Evolutionary conservation across 805 yeast genomes (phyloP), one percentile per base, ranked within the genome.

Genomic region (Tetrapisispora namnaoensis): DNA sequence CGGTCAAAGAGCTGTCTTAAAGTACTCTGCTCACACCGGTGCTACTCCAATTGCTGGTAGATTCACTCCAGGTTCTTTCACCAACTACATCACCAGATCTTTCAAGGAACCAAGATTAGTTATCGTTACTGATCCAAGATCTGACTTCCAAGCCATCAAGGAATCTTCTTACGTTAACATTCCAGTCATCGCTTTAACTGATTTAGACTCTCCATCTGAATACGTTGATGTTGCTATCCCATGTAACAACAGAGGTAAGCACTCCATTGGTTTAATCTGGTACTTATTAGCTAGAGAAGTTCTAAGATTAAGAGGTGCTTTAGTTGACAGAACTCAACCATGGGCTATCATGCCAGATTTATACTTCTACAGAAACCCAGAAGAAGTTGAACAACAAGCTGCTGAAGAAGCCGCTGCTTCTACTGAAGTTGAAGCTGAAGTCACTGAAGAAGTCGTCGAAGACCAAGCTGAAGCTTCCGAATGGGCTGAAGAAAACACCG

Each of bases 361-460:
- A 76, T 93, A 90, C 90, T 93, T 93, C 90, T 93, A 93, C 97
- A 93, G 99, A 84, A 96, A 93, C 80, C 99, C 99, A 71, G 98
- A 91, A 81, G 99, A 93, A 79, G 85, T 86, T 75, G 96, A 88
- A 78, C 75, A 74, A 68, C 80, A 76, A 63, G 78, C 74, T 64
- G 79, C 78, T 65, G 86, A 80, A 69, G 83, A 76, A 67, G 77
- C 74, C 60, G 88, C 79, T 72, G 82, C 82, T 66, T 76, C 74
- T 63, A 76, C 72, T 61, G 75, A 78, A 58, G 74, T 72, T 62
- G 78, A 74, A 66, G 79, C 81, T 63, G 80, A 76, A 65, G 87
- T 80, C 67, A 87, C 82, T 77, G 84, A 83, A 77, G 87, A 86
- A 70, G 88, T 83, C 69, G 74, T 80, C 51, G 76, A 81, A 68